A percentile compares a stretch with the other conserved stretches of the same genome.
phyloP scores from a whole-genome alignment of 1,284 basidiomycete genomes.

The Rhizopogon hawkerae region DNA sequence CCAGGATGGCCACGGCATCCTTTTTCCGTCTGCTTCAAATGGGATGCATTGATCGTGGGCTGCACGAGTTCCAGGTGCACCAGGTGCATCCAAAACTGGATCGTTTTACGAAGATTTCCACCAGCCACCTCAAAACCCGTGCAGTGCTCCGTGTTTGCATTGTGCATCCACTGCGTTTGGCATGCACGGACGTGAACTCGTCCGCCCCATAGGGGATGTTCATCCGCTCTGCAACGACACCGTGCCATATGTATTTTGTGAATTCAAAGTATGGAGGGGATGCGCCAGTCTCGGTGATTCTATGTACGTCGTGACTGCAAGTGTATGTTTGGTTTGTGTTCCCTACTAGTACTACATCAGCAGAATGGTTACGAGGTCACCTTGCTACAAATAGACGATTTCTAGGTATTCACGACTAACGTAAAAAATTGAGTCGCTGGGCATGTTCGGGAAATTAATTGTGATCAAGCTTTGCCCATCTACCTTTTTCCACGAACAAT shows the following conservation, averaged over 20 bases:
- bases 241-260: neutral
- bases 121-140: neutral
- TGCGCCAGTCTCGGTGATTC: too few relatives aligned
- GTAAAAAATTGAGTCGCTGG: too few relatives aligned
- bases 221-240: neutral
- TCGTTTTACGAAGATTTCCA: neutral
- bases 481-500: too few relatives aligned
- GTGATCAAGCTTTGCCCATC: too few relatives aligned
- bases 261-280: neutral
- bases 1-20: slow-evolving; percentile 12
- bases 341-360: too few relatives aligned
- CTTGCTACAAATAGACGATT: too few relatives aligned
- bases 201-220: neutral
- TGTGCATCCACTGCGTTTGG: neutral
- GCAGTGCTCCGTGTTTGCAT: neutral
- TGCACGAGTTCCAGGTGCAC: slow-evolving; percentile 2
- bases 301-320: too few relatives aligned
- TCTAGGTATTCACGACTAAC: too few relatives aligned
- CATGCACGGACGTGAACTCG: neutral
- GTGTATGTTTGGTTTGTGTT: too few relatives aligned
- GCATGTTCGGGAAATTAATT: too few relatives aligned
- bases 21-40: neutral
- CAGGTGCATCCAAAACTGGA: slow-evolving; percentile 5
- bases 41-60: slow-evolving; percentile 4
- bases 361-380: too few relatives aligned